These are phyloP conservation scores for Rhexocercosporidium sp. DNA, from an alignment of 2,329 filamentous ascomycete genomes.

Conservation along the genomic window DNA sequence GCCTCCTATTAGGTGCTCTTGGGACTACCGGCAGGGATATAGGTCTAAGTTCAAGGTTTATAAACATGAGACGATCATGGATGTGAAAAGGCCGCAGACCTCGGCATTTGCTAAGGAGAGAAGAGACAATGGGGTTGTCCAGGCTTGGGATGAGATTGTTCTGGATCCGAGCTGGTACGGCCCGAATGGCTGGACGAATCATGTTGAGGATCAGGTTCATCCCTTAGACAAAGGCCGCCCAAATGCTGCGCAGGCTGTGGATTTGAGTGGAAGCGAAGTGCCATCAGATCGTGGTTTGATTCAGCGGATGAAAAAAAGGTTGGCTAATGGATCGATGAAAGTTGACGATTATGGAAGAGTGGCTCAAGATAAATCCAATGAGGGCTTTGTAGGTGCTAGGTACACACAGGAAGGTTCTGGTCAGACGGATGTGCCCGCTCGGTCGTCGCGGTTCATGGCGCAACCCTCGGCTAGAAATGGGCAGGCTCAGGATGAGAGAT, in stretches of 20 bases:
- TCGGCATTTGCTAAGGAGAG: not conserved
- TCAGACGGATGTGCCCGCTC: no score
- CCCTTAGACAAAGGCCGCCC: not conserved
- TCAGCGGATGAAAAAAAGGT: not conserved
- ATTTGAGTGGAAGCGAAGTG: not conserved
- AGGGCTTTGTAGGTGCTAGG: not conserved
- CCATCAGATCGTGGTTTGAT: not conserved
- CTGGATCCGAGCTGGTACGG: not conserved
- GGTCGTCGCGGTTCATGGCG: not conserved
- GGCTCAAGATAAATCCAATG: not conserved
- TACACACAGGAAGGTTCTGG: not conserved
- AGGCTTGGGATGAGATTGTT: conserved; percentile 2
- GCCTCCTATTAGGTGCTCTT: not conserved
- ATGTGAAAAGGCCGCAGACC: not conserved
- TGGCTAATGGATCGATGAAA: not conserved
- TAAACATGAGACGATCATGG: no score
- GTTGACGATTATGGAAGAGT: not conserved
- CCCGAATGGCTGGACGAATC: not conserved
- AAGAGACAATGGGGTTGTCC: not conserved
- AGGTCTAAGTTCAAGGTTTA: not conserved
- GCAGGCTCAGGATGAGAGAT: not conserved
- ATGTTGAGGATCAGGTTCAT: not conserved
- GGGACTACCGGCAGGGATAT: not conserved
- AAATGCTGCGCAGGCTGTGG: not conserved
- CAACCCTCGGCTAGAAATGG: not conserved